A percentile compares a stretch with the other conserved stretches of the same genome.
Evolutionary conservation across 306 rosid genomes (phyloP).

Genomic region (Astragalus glycyphyllos): DNA sequence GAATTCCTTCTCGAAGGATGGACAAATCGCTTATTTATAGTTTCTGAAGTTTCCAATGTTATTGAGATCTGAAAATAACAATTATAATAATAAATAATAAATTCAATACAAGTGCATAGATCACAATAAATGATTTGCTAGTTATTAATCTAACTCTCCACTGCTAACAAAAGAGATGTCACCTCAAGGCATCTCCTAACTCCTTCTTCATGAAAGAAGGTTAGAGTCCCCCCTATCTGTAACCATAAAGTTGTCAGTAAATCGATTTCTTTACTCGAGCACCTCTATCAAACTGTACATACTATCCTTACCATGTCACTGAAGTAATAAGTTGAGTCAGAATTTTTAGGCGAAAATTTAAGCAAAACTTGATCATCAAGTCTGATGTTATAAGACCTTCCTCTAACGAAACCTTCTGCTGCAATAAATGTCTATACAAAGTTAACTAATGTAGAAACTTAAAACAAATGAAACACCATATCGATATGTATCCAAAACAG

Average conservation of each 20-base stretch:
- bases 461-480: slow-evolving; percentile 22
- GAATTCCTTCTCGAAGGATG: slow-evolving; percentile 95
- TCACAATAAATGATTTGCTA: slow-evolving; percentile 17
- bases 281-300: slow-evolving; percentile 34
- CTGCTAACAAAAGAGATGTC: slow-evolving; percentile 40
- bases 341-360: slow-evolving; percentile 92
- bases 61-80: slow-evolving; percentile 65
- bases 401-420: slow-evolving; percentile 98
- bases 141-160: slow-evolving; percentile 34
- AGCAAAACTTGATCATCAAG: slow-evolving; percentile 91
- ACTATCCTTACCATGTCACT: slow-evolving; percentile 78
- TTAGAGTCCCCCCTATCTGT: slow-evolving; percentile 98
- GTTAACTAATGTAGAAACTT: slow-evolving; percentile 53
- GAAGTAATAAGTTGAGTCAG: slow-evolving; percentile 88
- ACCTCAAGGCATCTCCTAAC: slow-evolving; percentile 99
- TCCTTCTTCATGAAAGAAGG: slow-evolving; percentile 89
- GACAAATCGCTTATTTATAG: slow-evolving; percentile 73
- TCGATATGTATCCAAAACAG: slow-evolving; percentile 13
- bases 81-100: slow-evolving; percentile 29
- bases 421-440: slow-evolving; percentile 67
- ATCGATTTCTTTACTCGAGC: slow-evolving; percentile 22
- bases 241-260: slow-evolving; percentile 33
- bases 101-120: slow-evolving; percentile 38
- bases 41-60: slow-evolving; percentile 92
- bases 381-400: slow-evolving; percentile 97